A percentile compares a stretch with the other conserved stretches of the same genome.
Conservation (phyloP, 345 rosid genomes). For the Psidium friedrichsthalianum region DNA sequence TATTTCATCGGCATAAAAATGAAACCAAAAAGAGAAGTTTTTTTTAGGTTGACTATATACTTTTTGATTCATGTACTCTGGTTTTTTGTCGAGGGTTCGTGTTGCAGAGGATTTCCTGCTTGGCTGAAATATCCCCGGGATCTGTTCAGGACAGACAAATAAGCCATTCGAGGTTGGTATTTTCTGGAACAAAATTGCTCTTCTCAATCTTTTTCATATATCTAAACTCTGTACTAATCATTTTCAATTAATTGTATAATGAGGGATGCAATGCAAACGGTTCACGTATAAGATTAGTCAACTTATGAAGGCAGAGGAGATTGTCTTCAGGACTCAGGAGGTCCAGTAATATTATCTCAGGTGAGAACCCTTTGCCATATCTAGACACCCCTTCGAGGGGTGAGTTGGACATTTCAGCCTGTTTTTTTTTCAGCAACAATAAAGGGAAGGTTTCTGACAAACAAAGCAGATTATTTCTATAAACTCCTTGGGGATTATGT, state of each 20-base stretch:
- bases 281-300: constrained; percentile 29
- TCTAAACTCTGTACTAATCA: neutral
- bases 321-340: constrained; percentile 35
- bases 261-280: constrained; percentile 20
- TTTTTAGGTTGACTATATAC: neutral
- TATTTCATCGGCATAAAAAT: neutral
- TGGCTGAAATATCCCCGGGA: constrained; percentile 16
- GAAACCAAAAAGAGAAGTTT: neutral
- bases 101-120: constrained; percentile 11
- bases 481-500: neutral
- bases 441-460: neutral
- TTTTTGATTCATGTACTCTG: neutral
- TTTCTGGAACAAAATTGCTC: neutral
- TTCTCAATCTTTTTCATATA: neutral
- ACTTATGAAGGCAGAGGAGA: constrained; percentile 26
- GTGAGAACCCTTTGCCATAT: neutral
- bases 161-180: constrained; percentile 6
- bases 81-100: neutral
- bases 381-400: neutral
- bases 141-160: constrained; percentile 13
- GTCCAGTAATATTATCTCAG: constrained; percentile 42
- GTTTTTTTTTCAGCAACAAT: neutral
- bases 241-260: neutral
- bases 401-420: neutral
- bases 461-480: neutral